These are phyloP conservation scores for Populus hybrid DNA, from an alignment of 441 rosid species.

Conservation along the genomic window DNA sequence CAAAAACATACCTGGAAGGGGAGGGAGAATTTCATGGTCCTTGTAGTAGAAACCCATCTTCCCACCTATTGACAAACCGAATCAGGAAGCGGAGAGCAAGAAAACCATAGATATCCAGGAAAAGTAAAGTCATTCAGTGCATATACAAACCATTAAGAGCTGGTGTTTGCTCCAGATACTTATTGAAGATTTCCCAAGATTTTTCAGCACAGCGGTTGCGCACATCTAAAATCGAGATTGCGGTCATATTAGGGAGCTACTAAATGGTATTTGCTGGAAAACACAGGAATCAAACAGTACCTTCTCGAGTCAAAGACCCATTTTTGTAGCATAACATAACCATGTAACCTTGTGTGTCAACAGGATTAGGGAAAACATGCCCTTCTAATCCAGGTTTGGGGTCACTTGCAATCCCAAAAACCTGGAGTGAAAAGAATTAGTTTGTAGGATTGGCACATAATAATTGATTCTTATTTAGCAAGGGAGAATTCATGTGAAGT, in stretches of 20 bases:
- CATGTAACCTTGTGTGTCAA: slow-evolving; percentile 84
- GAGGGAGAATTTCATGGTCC: slow-evolving; percentile 96
- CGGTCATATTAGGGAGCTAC: slow-evolving; percentile 1
- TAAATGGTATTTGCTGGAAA: slow-evolving; percentile 1
- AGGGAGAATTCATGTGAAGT: not conserved
- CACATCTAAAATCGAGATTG: slow-evolving; percentile 41
- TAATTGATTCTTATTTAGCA: not conserved
- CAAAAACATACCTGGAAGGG: slow-evolving; percentile 66
- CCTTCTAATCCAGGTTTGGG: slow-evolving; percentile 82
- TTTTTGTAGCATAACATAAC: slow-evolving; percentile 86
- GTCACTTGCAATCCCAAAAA: slow-evolving; percentile 75
- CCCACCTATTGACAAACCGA: slow-evolving; percentile 47
- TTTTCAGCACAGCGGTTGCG: slow-evolving; percentile 62
- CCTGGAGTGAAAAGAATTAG: slow-evolving; percentile 34
- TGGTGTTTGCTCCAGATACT: slow-evolving; percentile 60
- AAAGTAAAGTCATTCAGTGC: not conserved
- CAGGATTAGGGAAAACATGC: slow-evolving; percentile 87
- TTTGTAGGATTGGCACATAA: not conserved
- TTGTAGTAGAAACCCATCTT: slow-evolving; percentile 91
- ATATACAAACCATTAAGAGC: slow-evolving; percentile 66
- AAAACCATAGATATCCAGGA: slow-evolving; percentile 1
- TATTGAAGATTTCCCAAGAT: slow-evolving; percentile 83
- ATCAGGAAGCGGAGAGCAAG: slow-evolving; percentile 23
- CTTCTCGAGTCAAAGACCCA: slow-evolving; percentile 93
- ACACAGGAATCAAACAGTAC: slow-evolving; percentile 27